Conservation (phyloP, 345 rosid genomes). For the Gossypioides kirkii region DNA sequence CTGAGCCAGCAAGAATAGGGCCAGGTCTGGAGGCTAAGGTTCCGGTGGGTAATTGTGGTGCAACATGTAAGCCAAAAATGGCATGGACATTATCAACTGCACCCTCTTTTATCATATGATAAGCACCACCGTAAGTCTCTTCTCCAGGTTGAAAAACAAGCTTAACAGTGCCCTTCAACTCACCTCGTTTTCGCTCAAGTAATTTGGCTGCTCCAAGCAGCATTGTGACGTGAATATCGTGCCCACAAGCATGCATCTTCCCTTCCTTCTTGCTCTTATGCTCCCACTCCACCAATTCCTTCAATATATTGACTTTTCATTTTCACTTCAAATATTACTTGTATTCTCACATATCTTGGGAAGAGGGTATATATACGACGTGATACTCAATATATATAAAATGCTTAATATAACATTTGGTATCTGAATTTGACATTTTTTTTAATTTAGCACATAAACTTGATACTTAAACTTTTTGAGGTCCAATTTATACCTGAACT, state of each 20-base stretch:
- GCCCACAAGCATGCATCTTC: conserved; percentile 79
- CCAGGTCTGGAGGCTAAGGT: conserved; percentile 47
- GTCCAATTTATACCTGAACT: too few relatives aligned
- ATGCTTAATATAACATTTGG: too few relatives aligned
- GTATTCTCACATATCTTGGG: too few relatives aligned
- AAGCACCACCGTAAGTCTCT: conserved; percentile 49
- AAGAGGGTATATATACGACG: too few relatives aligned
- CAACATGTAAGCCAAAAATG: conserved; percentile 47
- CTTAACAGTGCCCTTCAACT: conserved; percentile 42
- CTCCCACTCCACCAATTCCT: conserved; percentile 81
- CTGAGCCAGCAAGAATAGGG: conserved; percentile 43
- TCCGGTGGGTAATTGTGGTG: conserved; percentile 35
- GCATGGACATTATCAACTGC: conserved; percentile 41
- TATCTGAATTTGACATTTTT: too few relatives aligned
- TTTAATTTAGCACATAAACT: too few relatives aligned
- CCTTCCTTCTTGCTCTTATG: conserved; percentile 60
- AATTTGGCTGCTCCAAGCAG: conserved; percentile 75
- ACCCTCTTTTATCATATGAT: conserved; percentile 47
- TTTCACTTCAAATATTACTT: too few relatives aligned
- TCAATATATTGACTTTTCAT: not conserved
- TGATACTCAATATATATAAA: too few relatives aligned
- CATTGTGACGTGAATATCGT: conserved; percentile 73
- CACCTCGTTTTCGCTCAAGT: conserved; percentile 39
- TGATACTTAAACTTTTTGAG: too few relatives aligned
- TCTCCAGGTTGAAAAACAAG: conserved; percentile 69